Percentiles rank a stretch among this genome's conserved stretches.
These are phyloP conservation scores for Boechera divaricarpa DNA, from an alignment of 345 rosid species.

Conservation along the genomic window DNA sequence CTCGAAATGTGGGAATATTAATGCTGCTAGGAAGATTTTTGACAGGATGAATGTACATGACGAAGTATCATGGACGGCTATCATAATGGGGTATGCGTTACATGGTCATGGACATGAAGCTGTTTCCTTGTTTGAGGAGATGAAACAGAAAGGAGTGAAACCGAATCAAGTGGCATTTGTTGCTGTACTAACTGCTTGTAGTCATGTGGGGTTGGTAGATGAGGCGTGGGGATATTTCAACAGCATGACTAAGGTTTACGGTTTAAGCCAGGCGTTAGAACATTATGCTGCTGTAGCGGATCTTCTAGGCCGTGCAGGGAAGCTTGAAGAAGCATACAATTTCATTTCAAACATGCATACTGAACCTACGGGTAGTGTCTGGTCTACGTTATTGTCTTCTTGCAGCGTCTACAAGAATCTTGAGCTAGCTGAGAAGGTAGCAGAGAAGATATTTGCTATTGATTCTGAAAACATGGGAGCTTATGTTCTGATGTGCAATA, in stretches of 20 bases:
- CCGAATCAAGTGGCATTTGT: slow-evolving; percentile 73
- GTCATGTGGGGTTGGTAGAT: slow-evolving; percentile 75
- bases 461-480: slow-evolving; percentile 81
- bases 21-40: slow-evolving; percentile 64
- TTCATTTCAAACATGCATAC: slow-evolving; percentile 58
- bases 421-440: slow-evolving; percentile 75
- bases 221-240: slow-evolving; percentile 68
- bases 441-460: slow-evolving; percentile 55
- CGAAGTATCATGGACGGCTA: slow-evolving; percentile 88
- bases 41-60: slow-evolving; percentile 67
- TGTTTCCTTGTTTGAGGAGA: slow-evolving; percentile 66
- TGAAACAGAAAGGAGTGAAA: slow-evolving; percentile 69
- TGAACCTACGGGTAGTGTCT: slow-evolving; percentile 64
- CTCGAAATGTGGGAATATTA: slow-evolving; percentile 83
- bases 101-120: slow-evolving; percentile 80
- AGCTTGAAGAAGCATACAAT: slow-evolving; percentile 75
- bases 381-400: slow-evolving; percentile 75
- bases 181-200: slow-evolving; percentile 87
- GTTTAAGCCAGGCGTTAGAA: slow-evolving; percentile 70
- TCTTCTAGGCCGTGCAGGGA: slow-evolving; percentile 90
- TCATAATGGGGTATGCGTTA: slow-evolving; percentile 82
- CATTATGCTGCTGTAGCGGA: slow-evolving; percentile 88
- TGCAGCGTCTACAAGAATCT: slow-evolving; percentile 79
- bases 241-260: slow-evolving; percentile 60
- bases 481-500: slow-evolving; percentile 72